phyloP scores from a whole-genome alignment of 2,329 filamentous ascomycete genomes.

The Emmonsia crescens region DNA sequence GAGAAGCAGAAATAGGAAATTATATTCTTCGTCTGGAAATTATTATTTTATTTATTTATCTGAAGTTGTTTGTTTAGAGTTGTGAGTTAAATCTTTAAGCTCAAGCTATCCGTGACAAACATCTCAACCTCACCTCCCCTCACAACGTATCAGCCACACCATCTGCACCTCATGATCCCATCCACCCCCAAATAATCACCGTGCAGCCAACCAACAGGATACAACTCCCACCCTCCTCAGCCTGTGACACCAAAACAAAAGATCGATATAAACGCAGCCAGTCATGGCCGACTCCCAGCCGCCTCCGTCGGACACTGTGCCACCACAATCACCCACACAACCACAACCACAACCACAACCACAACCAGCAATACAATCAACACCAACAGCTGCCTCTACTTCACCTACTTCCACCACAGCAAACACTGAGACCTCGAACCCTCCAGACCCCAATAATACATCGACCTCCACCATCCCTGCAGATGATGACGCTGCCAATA shows the following conservation, averaged over 20 bases:
- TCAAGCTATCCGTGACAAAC: background rate
- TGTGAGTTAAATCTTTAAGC: background rate
- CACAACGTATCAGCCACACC: background rate
- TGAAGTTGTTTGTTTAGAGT: background rate
- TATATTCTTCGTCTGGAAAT: background rate
- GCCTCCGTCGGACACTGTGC: background rate
- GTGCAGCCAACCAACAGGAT: background rate
- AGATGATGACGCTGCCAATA: conserved; percentile 2
- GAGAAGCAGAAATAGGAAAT: background rate
- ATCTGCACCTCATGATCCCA: background rate
- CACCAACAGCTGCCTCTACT: background rate
- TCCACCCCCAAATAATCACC: background rate
- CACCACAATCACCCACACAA: too few relatives aligned
- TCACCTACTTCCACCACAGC: background rate
- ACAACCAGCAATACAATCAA: background rate
- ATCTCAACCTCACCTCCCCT: background rate
- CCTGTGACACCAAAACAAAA: background rate
- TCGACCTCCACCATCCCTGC: conserved; percentile 1
- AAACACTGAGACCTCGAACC: background rate
- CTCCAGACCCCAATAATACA: background rate
- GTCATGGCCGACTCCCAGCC: conserved; percentile 3
- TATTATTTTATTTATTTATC: background rate
- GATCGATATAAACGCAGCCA: background rate
- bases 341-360: background rate
- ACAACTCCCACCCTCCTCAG: background rate